Percentiles rank a stretch among this genome's conserved stretches.
Evolutionary conservation across 2,329 filamentous ascomycete genomes (phyloP).

Genomic region (Claviceps paspali): DNA sequence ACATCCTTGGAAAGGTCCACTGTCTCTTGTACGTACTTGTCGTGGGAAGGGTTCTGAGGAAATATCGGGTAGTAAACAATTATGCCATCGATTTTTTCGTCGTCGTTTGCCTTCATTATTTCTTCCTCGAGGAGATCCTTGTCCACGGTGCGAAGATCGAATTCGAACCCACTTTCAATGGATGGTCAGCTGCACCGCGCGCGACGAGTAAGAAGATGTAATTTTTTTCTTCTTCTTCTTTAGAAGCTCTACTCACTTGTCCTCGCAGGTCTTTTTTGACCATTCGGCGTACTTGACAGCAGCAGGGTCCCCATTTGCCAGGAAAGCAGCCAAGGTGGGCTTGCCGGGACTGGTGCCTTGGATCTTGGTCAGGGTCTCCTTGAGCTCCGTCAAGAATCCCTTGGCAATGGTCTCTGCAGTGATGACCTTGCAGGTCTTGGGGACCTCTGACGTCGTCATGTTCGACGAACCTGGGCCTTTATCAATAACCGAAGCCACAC

Average conservation of each 20-base stretch:
- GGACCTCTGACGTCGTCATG: constrained; percentile 23
- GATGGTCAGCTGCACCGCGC: constrained; percentile 6
- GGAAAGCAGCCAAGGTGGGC: constrained; percentile 76
- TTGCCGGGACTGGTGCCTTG: constrained; percentile 37
- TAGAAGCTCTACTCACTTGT: constrained; percentile 55
- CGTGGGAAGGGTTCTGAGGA: constrained; percentile 60
- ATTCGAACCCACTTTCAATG: constrained; percentile 61
- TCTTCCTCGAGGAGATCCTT: constrained; percentile 84
- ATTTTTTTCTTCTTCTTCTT: no score
- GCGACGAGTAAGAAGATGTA: background rate
- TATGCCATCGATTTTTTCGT: constrained; percentile 66
- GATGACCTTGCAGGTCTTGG: constrained; percentile 80
- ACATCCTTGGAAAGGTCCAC: constrained; percentile 86
- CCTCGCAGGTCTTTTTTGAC: constrained; percentile 90
- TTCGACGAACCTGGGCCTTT: background rate
- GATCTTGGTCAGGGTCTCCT: constrained; percentile 56
- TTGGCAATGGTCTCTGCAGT: constrained; percentile 80
- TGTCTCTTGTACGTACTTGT: constrained; percentile 91
- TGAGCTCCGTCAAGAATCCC: constrained; percentile 61
- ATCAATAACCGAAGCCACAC: no score
- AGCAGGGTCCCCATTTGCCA: constrained; percentile 82
- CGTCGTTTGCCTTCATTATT: constrained; percentile 70
- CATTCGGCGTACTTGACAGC: constrained; percentile 91
- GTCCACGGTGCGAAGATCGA: constrained; percentile 68
- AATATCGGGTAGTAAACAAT: constrained; percentile 99